These are phyloP conservation scores for Thraustochytrium striatum DNA, from an alignment of 352 stramenopile genomes.

Conservation along the genomic window DNA sequence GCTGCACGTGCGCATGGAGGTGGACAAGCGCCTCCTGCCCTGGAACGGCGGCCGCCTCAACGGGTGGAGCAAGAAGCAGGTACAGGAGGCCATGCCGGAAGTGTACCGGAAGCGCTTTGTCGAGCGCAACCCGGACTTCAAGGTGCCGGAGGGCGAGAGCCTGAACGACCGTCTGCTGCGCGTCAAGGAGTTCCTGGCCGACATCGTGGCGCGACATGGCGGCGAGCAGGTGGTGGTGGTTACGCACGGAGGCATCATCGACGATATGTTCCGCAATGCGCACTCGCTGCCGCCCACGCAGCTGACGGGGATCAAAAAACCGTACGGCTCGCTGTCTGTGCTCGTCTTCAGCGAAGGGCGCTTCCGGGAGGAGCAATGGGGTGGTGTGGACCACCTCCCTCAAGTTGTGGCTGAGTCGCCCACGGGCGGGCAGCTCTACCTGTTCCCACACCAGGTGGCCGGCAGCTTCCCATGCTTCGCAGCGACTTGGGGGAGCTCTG, in stretches of 20 bases:
- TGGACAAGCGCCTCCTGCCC: slow-evolving; percentile 33
- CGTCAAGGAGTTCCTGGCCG: slow-evolving; percentile 30
- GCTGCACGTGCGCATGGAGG: neutral
- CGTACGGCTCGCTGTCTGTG: slow-evolving; percentile 35
- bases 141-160: slow-evolving; percentile 31
- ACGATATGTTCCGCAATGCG: slow-evolving; percentile 42
- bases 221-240: slow-evolving; percentile 37
- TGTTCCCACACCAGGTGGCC: slow-evolving; percentile 37
- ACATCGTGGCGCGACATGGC: neutral
- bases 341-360: neutral
- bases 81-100: slow-evolving; percentile 24
- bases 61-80: slow-evolving; percentile 11
- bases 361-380: slow-evolving; percentile 28
- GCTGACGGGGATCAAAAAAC: slow-evolving; percentile 30
- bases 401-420: slow-evolving; percentile 25
- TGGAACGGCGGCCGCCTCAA: slow-evolving; percentile 6
- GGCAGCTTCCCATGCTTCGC: slow-evolving; percentile 48
- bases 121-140: slow-evolving; percentile 38
- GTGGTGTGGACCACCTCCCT: slow-evolving; percentile 15
- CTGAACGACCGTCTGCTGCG: slow-evolving; percentile 22
- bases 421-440: slow-evolving; percentile 30
- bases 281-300: slow-evolving; percentile 32
- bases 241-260: slow-evolving; percentile 43
- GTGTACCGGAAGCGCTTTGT: slow-evolving; percentile 28
- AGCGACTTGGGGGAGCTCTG: slow-evolving; percentile 41